Percentiles rank a stretch among this genome's conserved stretches.
Conservation (phyloP, 805 yeast genomes). For the Teunomyces pallodes region DNA sequence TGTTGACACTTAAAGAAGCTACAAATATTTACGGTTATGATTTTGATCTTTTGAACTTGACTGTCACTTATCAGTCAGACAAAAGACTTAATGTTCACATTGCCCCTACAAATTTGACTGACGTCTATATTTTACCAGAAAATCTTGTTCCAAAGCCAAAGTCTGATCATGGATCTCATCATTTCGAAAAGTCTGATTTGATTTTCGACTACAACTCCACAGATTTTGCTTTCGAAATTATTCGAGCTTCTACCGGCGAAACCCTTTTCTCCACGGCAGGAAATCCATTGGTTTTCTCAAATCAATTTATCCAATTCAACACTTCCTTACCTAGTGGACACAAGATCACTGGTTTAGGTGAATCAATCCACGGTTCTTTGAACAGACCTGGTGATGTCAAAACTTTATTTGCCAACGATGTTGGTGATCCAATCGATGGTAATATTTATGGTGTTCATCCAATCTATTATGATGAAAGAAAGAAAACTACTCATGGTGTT, state of each 20-base stretch:
- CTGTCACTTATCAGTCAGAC: constrained; percentile 18
- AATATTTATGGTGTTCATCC: constrained; percentile 34
- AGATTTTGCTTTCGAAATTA: constrained; percentile 15
- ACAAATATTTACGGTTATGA: constrained; percentile 24
- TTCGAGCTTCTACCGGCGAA: constrained; percentile 20
- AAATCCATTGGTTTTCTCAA: constrained; percentile 27
- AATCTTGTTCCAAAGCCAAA: constrained; percentile 11
- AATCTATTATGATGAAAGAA: constrained; percentile 26
- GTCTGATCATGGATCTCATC: constrained; percentile 7
- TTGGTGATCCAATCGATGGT: constrained; percentile 23
- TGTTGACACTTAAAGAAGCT: constrained; percentile 14
- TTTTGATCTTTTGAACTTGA: constrained; percentile 17
- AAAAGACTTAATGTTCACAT: constrained; percentile 18
- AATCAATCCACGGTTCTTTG: constrained; percentile 26
- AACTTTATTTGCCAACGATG: constrained; percentile 29
- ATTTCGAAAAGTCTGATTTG: constrained; percentile 14
- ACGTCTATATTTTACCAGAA: constrained; percentile 20
- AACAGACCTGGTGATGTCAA: constrained; percentile 24
- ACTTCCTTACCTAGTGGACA: constrained; percentile 26
- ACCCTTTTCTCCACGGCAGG: constrained; percentile 26
- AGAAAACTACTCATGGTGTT: constrained; percentile 26
- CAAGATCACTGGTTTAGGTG: constrained; percentile 29
- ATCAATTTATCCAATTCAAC: constrained; percentile 30
- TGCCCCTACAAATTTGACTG: constrained; percentile 17
- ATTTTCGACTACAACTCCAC: constrained; percentile 12